Evolutionary conservation across 1,284 basidiomycete genomes (phyloP).

Genomic region (Naganishia cerealis): DNA sequence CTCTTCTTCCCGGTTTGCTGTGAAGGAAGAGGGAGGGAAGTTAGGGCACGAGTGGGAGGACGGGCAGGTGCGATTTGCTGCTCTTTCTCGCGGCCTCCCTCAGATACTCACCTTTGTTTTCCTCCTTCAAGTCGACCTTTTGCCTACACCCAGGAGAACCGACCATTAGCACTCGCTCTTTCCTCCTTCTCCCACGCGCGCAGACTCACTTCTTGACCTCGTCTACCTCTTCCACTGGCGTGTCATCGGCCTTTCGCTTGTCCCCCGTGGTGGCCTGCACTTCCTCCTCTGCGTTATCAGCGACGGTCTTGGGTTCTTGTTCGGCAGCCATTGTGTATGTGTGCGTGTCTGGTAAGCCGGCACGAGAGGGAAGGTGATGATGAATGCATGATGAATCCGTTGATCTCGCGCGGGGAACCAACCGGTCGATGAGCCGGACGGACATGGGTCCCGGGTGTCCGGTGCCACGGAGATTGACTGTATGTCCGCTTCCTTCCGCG

Average conservation of each 20-base stretch:
- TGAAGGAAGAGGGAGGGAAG: background rate
- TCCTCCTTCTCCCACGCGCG: background rate
- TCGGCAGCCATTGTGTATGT: constrained; percentile 12
- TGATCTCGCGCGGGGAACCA: background rate
- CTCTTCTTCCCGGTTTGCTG: constrained; percentile 25
- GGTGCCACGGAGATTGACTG: too few species aligned
- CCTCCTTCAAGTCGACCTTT: constrained; percentile 23
- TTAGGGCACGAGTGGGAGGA: background rate
- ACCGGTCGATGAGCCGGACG: too few species aligned
- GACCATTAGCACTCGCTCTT: background rate
- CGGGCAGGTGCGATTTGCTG: background rate
- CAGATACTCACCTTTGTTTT: constrained; percentile 13
- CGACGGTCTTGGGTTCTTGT: constrained; percentile 15
- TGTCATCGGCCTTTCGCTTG: constrained; percentile 25
- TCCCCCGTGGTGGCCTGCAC: constrained; percentile 8
- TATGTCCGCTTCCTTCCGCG: background rate
- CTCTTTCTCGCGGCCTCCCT: too few species aligned
- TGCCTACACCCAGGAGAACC: background rate
- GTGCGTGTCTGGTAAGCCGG: background rate
- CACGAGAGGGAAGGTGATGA: background rate
- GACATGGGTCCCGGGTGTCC: too few species aligned
- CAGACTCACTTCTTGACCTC: constrained; percentile 13
- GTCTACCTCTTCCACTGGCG: constrained; percentile 4
- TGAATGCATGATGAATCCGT: background rate
- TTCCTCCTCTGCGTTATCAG: constrained; percentile 8